A percentile compares a stretch with the other conserved stretches of the same genome.
Conservation (phyloP, 208 protist genomes). For the Leishmania braziliensis region DNA sequence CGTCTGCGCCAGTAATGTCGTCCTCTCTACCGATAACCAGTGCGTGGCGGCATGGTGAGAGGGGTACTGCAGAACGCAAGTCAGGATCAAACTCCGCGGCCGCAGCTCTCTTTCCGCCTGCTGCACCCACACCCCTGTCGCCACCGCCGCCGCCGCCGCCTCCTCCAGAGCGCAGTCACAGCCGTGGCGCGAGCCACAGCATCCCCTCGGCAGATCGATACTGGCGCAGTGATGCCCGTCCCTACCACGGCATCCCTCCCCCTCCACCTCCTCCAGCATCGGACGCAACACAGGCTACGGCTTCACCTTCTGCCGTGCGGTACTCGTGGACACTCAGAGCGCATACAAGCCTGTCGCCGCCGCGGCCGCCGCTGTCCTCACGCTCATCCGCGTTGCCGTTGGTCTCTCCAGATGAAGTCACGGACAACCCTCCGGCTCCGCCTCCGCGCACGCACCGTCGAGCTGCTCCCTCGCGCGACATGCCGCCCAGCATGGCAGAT, state of each 20-base stretch:
- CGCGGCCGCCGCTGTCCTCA: background rate
- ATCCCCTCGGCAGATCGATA: slow-evolving; percentile 6
- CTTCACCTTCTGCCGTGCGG: slow-evolving; percentile 1
- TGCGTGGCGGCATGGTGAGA: background rate
- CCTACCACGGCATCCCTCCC: slow-evolving; percentile 6
- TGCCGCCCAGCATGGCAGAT: background rate
- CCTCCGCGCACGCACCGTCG: background rate
- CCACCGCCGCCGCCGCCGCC: slow-evolving; percentile 21
- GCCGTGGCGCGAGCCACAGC: slow-evolving; percentile 22
- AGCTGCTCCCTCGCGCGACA: background rate
- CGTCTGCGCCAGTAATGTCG: background rate
- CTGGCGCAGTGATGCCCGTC: slow-evolving; percentile 3
- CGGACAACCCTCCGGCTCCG: slow-evolving; percentile 16
- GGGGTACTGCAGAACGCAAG: background rate
- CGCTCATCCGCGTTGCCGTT: slow-evolving; percentile 1
- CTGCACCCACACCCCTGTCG: background rate
- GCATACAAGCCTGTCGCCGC: background rate
- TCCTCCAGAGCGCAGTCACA: slow-evolving; percentile 11
- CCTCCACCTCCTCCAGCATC: slow-evolving; percentile 13
- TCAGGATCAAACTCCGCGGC: background rate
- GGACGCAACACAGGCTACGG: background rate
- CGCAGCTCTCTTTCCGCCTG: background rate
- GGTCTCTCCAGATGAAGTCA: slow-evolving; percentile 25
- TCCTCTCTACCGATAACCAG: background rate
- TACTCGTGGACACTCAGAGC: slow-evolving; percentile 7